A percentile compares a stretch with the other conserved stretches of the same genome.
These are phyloP conservation scores for Pisolithus microcarpus DNA, from an alignment of 768 basidiomycete genomes.

Conservation along the genomic window DNA sequence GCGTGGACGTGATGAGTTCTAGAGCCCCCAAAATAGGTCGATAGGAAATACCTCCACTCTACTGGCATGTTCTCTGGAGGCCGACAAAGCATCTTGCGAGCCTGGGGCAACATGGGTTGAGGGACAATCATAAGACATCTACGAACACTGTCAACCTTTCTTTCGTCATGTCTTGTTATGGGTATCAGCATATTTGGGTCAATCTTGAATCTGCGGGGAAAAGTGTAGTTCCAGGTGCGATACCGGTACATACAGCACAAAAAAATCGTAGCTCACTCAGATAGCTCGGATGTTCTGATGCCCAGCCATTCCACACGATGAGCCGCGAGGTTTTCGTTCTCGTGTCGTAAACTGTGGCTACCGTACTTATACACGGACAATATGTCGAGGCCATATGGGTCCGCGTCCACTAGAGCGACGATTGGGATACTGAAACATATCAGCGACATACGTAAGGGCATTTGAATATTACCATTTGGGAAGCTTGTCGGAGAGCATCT, in stretches of 20 bases:
- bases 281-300: constrained; percentile 60
- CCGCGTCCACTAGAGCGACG: constrained; percentile 77
- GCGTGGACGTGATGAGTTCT: neutral
- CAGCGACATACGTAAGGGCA: neutral
- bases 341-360: constrained; percentile 62
- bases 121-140: neutral
- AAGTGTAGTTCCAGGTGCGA: neutral
- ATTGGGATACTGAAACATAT: constrained; percentile 57
- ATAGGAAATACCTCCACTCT: constrained; percentile 56
- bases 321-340: constrained; percentile 61
- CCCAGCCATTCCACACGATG: constrained; percentile 76
- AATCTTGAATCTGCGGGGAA: constrained; percentile 46
- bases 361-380: constrained; percentile 83
- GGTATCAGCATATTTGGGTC: constrained; percentile 57
- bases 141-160: constrained; percentile 46
- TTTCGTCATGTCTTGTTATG: constrained; percentile 63
- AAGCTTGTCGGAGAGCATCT: constrained; percentile 59
- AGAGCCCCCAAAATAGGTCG: neutral
- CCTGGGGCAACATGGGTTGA: constrained; percentile 36
- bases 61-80: constrained; percentile 36
- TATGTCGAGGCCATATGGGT: constrained; percentile 91
- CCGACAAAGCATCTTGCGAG: constrained; percentile 52
- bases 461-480: constrained; percentile 25
- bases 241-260: neutral
- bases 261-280: constrained; percentile 36